These are phyloP conservation scores for Hypericum perforatum DNA, from an alignment of 345 rosid species.

Conservation along the genomic window DNA sequence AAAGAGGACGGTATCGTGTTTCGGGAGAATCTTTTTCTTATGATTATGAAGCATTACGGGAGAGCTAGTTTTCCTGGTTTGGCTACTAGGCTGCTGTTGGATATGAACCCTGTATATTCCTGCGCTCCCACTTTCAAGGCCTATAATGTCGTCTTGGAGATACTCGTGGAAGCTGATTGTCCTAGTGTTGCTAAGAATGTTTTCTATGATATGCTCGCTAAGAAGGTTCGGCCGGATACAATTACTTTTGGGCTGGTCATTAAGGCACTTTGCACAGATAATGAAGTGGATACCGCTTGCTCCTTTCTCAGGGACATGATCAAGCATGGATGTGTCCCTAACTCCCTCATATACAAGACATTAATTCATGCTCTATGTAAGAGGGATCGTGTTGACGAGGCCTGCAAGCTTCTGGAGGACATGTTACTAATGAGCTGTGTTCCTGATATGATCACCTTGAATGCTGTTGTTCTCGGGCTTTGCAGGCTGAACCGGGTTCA, in stretches of 20 bases:
- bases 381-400: conserved; percentile 54
- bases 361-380: conserved; percentile 65
- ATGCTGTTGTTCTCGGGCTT: conserved; percentile 55
- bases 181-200: conserved; percentile 59
- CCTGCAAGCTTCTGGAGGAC: conserved; percentile 61
- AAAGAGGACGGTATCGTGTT: conserved; percentile 61
- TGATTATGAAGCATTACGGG: conserved; percentile 62
- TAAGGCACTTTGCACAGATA: conserved; percentile 63
- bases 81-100: conserved; percentile 63
- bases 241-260: conserved; percentile 62
- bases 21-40: conserved; percentile 57
- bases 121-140: conserved; percentile 62
- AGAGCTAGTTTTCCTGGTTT: conserved; percentile 69
- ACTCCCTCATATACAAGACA: conserved; percentile 63
- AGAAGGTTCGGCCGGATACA: conserved; percentile 55
- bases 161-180: conserved; percentile 47
- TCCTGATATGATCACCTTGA: conserved; percentile 77
- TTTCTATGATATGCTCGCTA: conserved; percentile 71
- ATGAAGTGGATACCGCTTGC: conserved; percentile 63
- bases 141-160: conserved; percentile 59
- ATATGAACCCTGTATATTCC: conserved; percentile 48
- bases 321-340: conserved; percentile 75
- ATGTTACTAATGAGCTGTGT: conserved; percentile 77
- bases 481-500: conserved; percentile 55
- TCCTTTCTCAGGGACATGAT: conserved; percentile 74